phyloP scores from a whole-genome alignment of 352 stramenopile genomes.

The Phytophthora citricola region DNA sequence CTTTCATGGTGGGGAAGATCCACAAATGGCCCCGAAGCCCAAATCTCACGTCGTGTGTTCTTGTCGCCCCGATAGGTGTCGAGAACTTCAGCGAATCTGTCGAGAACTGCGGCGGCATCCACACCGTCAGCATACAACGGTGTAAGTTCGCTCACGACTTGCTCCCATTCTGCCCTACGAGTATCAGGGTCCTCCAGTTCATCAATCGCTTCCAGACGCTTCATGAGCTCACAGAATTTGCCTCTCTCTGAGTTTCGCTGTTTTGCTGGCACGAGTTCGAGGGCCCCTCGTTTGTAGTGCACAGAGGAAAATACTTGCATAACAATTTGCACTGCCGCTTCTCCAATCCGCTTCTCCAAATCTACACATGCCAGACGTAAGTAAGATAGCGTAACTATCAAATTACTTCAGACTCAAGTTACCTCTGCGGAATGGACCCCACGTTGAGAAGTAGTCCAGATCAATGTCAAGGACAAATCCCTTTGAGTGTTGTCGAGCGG shows the following conservation, averaged over 20 bases:
- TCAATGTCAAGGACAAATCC: conserved; percentile 85
- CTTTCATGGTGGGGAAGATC: conserved; percentile 76
- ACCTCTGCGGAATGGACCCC: conserved; percentile 85
- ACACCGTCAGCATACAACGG: conserved; percentile 40
- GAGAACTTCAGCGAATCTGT: conserved; percentile 32
- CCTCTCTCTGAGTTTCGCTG: conserved; percentile 35
- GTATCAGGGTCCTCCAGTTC: conserved; percentile 6
- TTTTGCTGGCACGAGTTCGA: conserved; percentile 29
- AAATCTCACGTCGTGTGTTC: conserved; percentile 40
- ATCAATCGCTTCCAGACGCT: conserved; percentile 37
- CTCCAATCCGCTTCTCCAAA: conserved; percentile 45
- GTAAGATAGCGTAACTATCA: not conserved
- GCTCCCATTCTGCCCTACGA: conserved; percentile 15
- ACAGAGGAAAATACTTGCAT: conserved; percentile 47
- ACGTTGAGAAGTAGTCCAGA: conserved; percentile 92
- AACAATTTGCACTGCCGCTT: conserved; percentile 31
- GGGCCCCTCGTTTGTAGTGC: conserved; percentile 40
- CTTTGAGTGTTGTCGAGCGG: conserved; percentile 34
- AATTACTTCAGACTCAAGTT: not conserved
- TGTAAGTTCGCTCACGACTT: conserved; percentile 18
- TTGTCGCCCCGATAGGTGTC: conserved; percentile 32
- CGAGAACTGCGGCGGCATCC: conserved; percentile 25
- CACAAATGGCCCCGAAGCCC: conserved; percentile 58
- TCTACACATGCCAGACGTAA: conserved; percentile 29
- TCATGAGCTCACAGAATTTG: conserved; percentile 46